Evolutionary conservation across 2,329 filamentous ascomycete genomes (phyloP).

Genomic region (Curvularia eragrostidis): DNA sequence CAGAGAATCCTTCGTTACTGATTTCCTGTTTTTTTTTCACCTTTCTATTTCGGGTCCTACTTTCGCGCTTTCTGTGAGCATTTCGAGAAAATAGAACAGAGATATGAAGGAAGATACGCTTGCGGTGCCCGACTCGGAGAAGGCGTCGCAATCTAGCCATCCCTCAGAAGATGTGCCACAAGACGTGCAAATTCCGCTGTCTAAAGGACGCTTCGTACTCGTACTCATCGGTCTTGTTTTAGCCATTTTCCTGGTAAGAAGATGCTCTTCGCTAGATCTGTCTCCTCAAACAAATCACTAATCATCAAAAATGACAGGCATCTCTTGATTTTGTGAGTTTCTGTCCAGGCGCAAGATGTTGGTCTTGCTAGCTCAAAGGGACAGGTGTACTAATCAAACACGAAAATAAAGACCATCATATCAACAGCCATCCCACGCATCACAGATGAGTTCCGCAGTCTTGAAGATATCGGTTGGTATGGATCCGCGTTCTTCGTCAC

Average conservation of each 20-base stretch:
- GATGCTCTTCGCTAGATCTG: background rate
- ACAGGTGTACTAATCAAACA: background rate
- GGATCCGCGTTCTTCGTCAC: slow-evolving; percentile 40
- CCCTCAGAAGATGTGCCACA: background rate
- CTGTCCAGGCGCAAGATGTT: too few species aligned
- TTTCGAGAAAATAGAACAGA: too few species aligned
- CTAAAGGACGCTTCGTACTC: background rate
- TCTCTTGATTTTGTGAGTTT: slow-evolving; percentile 10
- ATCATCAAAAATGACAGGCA: background rate
- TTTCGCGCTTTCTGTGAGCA: background rate
- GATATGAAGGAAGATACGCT: slow-evolving; percentile 2
- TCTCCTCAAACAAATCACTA: background rate
- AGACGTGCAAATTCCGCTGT: slow-evolving; percentile 4
- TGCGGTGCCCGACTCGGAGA: slow-evolving; percentile 1
- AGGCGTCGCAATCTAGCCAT: background rate
- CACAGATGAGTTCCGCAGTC: slow-evolving; percentile 39
- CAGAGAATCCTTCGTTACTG: background rate
- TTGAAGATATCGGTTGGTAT: slow-evolving; percentile 43
- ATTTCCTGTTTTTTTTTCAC: background rate
- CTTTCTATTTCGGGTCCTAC: too few species aligned
- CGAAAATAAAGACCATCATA: slow-evolving; percentile 21
- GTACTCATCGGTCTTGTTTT: slow-evolving; percentile 7
- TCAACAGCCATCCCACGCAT: slow-evolving; percentile 43
- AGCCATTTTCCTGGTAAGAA: slow-evolving; percentile 12
- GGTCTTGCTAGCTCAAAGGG: too few species aligned